Conservation (phyloP, 306 rosid genomes). For the Sophora flavescens region DNA sequence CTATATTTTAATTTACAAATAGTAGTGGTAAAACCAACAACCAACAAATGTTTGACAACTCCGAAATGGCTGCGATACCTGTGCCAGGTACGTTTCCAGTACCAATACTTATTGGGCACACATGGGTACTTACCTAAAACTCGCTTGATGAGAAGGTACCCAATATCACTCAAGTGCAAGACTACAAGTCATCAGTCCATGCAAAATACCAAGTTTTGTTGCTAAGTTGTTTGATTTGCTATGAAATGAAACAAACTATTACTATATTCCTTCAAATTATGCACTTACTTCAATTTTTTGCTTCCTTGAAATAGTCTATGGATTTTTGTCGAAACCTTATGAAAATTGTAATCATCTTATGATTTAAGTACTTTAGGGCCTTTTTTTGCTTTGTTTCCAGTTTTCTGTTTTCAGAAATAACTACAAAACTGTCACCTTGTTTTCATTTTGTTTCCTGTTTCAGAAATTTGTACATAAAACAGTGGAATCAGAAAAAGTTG, state of each 20-base stretch:
- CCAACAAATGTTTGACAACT: no score
- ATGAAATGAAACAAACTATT: neutral
- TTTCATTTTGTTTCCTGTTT: no score
- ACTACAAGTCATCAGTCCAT: neutral
- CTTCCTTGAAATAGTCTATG: neutral
- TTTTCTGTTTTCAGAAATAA: no score
- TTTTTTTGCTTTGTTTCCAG: no score
- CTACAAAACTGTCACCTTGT: no score
- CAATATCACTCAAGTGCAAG: neutral
- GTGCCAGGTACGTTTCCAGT: neutral
- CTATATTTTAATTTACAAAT: no score
- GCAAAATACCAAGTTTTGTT: neutral
- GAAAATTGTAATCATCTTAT: neutral
- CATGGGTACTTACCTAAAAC: neutral
- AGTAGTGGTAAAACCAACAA: no score
- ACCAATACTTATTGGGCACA: neutral
- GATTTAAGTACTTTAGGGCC: no score
- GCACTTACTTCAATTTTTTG: neutral
- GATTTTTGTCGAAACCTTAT: neutral
- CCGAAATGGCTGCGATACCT: no score
- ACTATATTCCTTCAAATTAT: neutral
- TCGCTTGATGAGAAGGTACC: neutral
- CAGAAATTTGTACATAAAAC: no score
- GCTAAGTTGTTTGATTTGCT: neutral
- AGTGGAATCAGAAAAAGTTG: no score